Evolutionary conservation across 2,329 filamentous ascomycete genomes (phyloP).

Genomic region (Ascochyta clinopodiicola): DNA sequence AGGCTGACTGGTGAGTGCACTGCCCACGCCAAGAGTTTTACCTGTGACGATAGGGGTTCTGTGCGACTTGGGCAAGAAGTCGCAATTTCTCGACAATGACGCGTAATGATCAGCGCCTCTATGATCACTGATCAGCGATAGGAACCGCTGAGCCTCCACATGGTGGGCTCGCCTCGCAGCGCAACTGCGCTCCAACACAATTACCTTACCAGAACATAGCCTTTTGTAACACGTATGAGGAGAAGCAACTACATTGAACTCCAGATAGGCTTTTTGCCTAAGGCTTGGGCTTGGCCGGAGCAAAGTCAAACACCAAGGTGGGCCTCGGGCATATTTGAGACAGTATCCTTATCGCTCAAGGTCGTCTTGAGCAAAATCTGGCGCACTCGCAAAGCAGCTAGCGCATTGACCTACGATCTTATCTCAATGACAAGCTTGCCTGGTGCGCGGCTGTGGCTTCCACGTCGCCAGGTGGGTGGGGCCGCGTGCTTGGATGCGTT

Average conservation of each 20-base stretch:
- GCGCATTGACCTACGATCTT: conserved; percentile 21
- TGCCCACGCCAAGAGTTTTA: conserved; percentile 1
- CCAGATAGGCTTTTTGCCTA: conserved; percentile 31
- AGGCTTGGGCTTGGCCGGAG: conserved; percentile 30
- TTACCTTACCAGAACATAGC: not conserved
- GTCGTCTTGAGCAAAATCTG: conserved; percentile 19
- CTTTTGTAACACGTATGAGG: conserved; percentile 7
- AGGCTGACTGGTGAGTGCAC: conserved; percentile 9
- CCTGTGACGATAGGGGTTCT: conserved; percentile 5
- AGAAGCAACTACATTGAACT: conserved; percentile 16
- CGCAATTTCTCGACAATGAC: conserved; percentile 13
- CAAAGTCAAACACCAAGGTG: conserved; percentile 31
- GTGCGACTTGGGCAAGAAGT: conserved; percentile 5
- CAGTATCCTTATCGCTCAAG: conserved; percentile 20
- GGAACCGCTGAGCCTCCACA: conserved; percentile 3
- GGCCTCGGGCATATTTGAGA: conserved; percentile 30
- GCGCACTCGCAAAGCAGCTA: conserved; percentile 23
- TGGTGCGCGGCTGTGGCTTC: conserved; percentile 29
- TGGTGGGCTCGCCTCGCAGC: not conserved
- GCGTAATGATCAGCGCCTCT: conserved; percentile 9
- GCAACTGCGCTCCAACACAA: conserved; percentile 1
- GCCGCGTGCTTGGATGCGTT: conserved; percentile 28
- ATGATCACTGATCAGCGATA: conserved; percentile 6
- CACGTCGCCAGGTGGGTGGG: conserved; percentile 37
- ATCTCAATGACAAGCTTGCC: conserved; percentile 21